Base-by-base conservation (phyloP, 352 stramenopile genomes). In the Pythium oligandrum region DNA sequence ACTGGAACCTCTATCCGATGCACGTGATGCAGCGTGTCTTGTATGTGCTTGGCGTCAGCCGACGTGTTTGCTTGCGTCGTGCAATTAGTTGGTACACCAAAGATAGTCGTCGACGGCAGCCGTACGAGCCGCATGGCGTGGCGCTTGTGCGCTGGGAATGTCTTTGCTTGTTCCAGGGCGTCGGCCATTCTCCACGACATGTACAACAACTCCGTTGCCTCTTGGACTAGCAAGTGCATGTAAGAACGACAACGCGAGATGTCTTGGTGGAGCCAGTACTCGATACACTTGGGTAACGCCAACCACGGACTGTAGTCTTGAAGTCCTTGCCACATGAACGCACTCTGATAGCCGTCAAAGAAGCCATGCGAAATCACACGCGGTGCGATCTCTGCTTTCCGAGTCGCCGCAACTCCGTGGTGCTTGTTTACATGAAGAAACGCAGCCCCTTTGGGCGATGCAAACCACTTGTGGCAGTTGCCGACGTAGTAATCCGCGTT, bases 391-490 rank as follows among this genome's bases (percentile, higher is more conserved):
- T 45, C 33, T 3, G 65, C 38, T 4, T 11, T 2, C 5, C 44
- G 43, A 11, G 51, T 66, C 43, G 49, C 38, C 2, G 61, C 33
- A 11, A 86, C 17, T 2, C 40, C 49, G 9, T 61, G 57, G n/a
- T 48, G 73, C 50, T 64, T 67, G 59, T 64, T 85, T 46, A 84
- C 81, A 34, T 97, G 89, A 40, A 98, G 57, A 57, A 98, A 86
- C 0, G 83, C 95, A 0, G 88, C 85, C 4, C 91, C 92, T 40
- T 88, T 80, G 3, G 91, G 79, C 11, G 89, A 88, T 32, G 85
- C 93, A 38, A 98, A 90, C 92, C 93, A 98, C 61, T 98, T 98
- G 73, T 98, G 95, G 63, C 86, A 96, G 70, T 98, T 98, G 34
- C 83, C 83, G 2, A 93, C 71, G 66, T 98, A 98, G 60, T 96